A percentile compares a stretch with the other conserved stretches of the same genome.
These are phyloP conservation scores for Penicillium oxalicum DNA, from an alignment of 2,329 filamentous ascomycete genomes.

Conservation along the genomic window DNA sequence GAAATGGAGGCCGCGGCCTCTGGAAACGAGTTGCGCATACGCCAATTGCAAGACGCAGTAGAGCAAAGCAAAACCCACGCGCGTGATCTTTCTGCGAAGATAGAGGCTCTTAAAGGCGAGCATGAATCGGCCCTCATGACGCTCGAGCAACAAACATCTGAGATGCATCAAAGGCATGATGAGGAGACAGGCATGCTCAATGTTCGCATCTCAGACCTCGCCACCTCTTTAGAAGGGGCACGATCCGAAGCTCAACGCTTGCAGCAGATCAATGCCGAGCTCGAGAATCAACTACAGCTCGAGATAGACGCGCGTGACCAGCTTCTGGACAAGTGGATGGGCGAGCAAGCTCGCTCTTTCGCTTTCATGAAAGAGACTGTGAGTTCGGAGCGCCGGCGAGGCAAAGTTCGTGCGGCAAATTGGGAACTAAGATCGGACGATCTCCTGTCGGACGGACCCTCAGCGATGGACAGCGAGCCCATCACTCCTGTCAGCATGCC, in stretches of 20 bases:
- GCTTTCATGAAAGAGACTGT: slow-evolving; percentile 34
- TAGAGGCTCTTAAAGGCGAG: slow-evolving; percentile 32
- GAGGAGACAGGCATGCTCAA: slow-evolving; percentile 38
- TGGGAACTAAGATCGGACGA: slow-evolving; percentile 36
- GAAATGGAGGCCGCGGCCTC: slow-evolving; percentile 33
- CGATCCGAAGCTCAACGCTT: slow-evolving; percentile 34
- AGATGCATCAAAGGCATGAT: slow-evolving; percentile 26
- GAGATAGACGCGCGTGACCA: slow-evolving; percentile 35
- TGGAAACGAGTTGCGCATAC: slow-evolving; percentile 31
- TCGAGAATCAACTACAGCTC: slow-evolving; percentile 34
- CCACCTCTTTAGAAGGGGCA: slow-evolving; percentile 34
- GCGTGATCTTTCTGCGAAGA: slow-evolving; percentile 30
- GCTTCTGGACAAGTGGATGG: slow-evolving; percentile 29
- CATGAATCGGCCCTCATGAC: slow-evolving; percentile 19
- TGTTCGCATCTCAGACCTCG: slow-evolving; percentile 36
- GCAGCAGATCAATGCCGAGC: slow-evolving; percentile 27
- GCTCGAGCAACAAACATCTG: slow-evolving; percentile 19
- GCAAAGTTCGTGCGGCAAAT: slow-evolving; percentile 38
- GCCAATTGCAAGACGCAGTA: slow-evolving; percentile 31
- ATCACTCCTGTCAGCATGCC: slow-evolving; percentile 40
- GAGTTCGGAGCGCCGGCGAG: slow-evolving; percentile 33
- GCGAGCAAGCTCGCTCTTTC: slow-evolving; percentile 31
- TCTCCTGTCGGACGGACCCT: slow-evolving; percentile 26
- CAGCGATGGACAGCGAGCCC: slow-evolving; percentile 32
- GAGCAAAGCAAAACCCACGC: slow-evolving; percentile 31